phyloP scores from a whole-genome alignment of 176 grass and related monocot genomes.

The Panicum miliaceum region DNA sequence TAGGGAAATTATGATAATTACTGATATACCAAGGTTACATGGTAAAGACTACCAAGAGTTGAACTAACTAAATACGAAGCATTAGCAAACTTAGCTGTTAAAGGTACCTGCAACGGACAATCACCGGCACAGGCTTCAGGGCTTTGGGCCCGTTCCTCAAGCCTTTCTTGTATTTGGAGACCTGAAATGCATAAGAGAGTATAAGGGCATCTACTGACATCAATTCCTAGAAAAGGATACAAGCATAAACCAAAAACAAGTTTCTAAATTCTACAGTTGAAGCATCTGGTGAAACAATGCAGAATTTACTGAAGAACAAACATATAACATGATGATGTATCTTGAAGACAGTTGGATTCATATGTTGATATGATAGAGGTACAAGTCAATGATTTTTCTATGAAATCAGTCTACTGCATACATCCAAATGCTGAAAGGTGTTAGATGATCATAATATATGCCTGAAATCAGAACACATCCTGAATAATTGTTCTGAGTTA shows the following conservation, averaged over 20 bases:
- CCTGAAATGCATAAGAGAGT: slow-evolving; percentile 52
- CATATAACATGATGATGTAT: neutral
- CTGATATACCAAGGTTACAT: neutral
- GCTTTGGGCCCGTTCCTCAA: slow-evolving; percentile 93
- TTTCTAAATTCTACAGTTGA: neutral
- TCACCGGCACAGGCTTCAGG: slow-evolving; percentile 90
- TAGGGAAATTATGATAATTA: neutral
- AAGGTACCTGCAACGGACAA: slow-evolving; percentile 89
- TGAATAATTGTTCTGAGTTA: neutral
- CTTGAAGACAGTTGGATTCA: neutral
- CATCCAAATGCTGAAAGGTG: neutral
- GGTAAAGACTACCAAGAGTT: neutral
- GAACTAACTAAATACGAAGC: slow-evolving; percentile 7
- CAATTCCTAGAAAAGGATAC: neutral
- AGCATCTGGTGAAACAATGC: neutral
- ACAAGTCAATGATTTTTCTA: neutral
- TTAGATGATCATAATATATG: neutral
- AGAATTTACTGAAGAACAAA: neutral
- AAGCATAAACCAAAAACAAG: slow-evolving; percentile 3
- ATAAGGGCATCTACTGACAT: neutral
- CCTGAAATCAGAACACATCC: neutral
- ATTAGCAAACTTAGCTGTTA: neutral
- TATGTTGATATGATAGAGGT: neutral
- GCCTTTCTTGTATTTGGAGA: slow-evolving; percentile 78
- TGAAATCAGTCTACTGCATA: neutral